A percentile compares a stretch with the other conserved stretches of the same genome.
Evolutionary conservation across 1,284 basidiomycete species (phyloP).

Genomic region (Coriolopsis trogii): DNA sequence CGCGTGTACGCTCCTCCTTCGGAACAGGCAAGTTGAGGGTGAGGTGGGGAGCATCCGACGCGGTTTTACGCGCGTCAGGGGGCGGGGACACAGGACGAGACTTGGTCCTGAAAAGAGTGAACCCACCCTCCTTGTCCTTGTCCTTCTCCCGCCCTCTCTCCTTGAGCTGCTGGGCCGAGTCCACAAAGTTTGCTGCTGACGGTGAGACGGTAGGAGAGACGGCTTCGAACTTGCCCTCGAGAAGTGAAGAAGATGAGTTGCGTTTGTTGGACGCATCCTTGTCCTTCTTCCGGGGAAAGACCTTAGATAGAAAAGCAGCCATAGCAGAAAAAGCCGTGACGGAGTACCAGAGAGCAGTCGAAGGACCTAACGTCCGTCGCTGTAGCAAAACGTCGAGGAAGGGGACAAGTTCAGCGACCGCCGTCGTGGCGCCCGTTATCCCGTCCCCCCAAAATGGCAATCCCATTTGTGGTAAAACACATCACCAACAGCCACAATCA

Average conservation of each 20-base stretch:
- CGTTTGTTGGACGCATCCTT: conserved; percentile 48
- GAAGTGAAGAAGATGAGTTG: conserved; percentile 47
- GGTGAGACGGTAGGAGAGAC: conserved; percentile 59
- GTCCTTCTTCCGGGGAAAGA: conserved; percentile 73
- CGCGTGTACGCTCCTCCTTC: conserved; percentile 49
- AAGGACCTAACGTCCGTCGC: conserved; percentile 25
- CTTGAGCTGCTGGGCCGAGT: conserved; percentile 26
- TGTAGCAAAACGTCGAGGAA: conserved; percentile 10
- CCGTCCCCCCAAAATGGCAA: not conserved
- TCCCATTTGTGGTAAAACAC: not conserved
- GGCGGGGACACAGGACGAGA: conserved; percentile 40
- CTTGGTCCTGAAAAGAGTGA: conserved; percentile 54
- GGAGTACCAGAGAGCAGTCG: conserved; percentile 3
- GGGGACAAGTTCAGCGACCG: conserved; percentile 1
- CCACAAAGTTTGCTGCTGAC: conserved; percentile 44
- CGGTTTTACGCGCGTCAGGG: conserved; percentile 34
- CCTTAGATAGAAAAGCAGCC: conserved; percentile 77
- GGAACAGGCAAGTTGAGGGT: conserved; percentile 60
- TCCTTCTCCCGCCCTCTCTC: conserved; percentile 40
- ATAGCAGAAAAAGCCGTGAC: conserved; percentile 39
- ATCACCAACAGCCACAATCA: too few relatives aligned
- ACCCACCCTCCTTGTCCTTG: conserved; percentile 41
- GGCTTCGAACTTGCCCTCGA: conserved; percentile 75
- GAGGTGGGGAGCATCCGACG: conserved; percentile 49
- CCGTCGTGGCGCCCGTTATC: not conserved